Percentiles rank a stretch among this genome's conserved stretches.
These are phyloP conservation scores for Sporothrix protearum DNA, from an alignment of 2,329 filamentous ascomycete genomes.

Conservation along the genomic window DNA sequence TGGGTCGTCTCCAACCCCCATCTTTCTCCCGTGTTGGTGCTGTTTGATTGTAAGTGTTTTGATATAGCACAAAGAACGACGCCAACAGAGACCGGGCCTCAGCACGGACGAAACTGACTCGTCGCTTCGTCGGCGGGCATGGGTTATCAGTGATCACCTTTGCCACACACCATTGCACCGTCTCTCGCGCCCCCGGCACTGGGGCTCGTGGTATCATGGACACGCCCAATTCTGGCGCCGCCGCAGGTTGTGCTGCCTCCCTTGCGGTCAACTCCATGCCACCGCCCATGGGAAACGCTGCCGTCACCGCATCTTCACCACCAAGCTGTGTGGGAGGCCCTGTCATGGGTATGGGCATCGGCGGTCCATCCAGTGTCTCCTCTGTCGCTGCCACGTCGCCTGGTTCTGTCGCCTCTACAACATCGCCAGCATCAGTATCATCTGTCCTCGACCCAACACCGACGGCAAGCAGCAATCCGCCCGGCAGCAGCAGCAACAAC, in stretches of 20 bases:
- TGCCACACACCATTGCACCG: not conserved
- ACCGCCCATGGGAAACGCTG: slow-evolving; percentile 1
- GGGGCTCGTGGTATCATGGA: not conserved
- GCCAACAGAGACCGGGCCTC: not conserved
- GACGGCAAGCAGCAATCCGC: not conserved
- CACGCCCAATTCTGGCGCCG: not conserved
- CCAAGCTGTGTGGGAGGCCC: not conserved
- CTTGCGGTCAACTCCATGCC: slow-evolving; percentile 1
- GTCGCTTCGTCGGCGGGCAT: not conserved
- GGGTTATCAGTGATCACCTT: not conserved
- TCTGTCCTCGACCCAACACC: slow-evolving; percentile 7
- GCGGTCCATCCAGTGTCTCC: slow-evolving; percentile 7
- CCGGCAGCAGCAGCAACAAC: not conserved
- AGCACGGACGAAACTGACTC: not conserved
- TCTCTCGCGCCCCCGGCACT: not conserved
- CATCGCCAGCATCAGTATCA: slow-evolving; percentile 2
- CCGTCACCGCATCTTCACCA: slow-evolving; percentile 6
- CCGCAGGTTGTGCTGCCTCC: not conserved
- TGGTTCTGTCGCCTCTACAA: slow-evolving; percentile 8
- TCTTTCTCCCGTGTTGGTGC: not conserved
- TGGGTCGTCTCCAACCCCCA: not conserved
- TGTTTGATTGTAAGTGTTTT: not conserved
- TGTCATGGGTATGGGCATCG: not conserved
- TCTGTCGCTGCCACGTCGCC: slow-evolving; percentile 12
- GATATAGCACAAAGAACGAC: not conserved